These are phyloP conservation scores for Tuber melanosporum DNA, from an alignment of 495 filamentous ascomycete genomes.

Conservation along the genomic window DNA sequence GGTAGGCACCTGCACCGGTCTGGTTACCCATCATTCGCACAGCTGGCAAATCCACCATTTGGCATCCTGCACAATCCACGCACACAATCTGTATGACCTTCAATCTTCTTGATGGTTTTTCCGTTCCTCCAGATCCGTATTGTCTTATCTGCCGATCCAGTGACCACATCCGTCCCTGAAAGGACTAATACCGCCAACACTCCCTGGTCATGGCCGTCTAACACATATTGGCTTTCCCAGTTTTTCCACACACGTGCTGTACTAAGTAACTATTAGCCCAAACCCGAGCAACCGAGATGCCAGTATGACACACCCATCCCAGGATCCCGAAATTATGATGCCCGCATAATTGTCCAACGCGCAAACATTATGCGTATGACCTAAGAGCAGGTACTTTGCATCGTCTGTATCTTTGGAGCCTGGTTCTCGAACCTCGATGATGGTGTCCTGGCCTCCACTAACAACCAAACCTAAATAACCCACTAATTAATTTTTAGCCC, in stretches of 20 bases:
- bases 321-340: conserved; percentile 84
- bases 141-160: conserved; percentile 82
- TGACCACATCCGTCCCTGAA: conserved; percentile 72
- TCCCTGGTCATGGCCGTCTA: conserved; percentile 68
- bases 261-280: conserved; percentile 27
- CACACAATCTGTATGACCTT: conserved; percentile 70
- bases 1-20: neutral
- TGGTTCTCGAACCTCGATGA: conserved; percentile 81
- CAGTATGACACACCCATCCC: conserved; percentile 64
- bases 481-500: conserved; percentile 4
- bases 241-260: conserved; percentile 44
- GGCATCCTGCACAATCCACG: conserved; percentile 79
- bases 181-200: conserved; percentile 90
- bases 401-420: conserved; percentile 47
- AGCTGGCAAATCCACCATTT: conserved; percentile 46
- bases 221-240: conserved; percentile 65
- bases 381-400: conserved; percentile 76
- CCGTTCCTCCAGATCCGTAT: conserved; percentile 77
- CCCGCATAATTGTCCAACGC: conserved; percentile 68
- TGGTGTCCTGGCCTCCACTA: conserved; percentile 80
- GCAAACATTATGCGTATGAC: conserved; percentile 81
- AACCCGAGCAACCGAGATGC: neutral
- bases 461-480: conserved; percentile 59
- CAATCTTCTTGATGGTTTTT: conserved; percentile 58
- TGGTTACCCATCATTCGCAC: conserved; percentile 40